Conservation (phyloP, 208 protist species). For the Trypanosoma caninum region DNA sequence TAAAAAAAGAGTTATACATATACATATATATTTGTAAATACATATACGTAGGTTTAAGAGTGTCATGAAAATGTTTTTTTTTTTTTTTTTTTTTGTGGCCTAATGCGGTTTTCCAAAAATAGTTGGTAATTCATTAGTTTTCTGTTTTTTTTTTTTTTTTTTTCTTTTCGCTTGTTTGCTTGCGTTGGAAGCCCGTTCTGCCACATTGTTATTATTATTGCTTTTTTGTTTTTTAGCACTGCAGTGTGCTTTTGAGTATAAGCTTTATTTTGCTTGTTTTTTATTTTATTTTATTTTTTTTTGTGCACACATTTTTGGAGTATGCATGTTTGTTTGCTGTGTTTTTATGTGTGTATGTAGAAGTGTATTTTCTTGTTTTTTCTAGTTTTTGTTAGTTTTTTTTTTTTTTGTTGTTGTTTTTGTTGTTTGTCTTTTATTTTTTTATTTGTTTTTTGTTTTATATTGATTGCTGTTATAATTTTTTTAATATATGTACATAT, state of each 20-base stretch:
- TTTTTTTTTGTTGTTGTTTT: too few species aligned
- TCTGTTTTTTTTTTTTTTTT: conserved; percentile 6
- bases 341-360: too few species aligned
- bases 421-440: too few species aligned
- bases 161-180: conserved; percentile 4
- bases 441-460: too few species aligned
- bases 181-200: not conserved
- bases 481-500: too few species aligned
- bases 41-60: not conserved
- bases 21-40: not conserved
- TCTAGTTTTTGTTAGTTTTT: too few species aligned
- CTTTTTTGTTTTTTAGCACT: not conserved
- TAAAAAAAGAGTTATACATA: not conserved
- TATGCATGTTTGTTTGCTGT: too few species aligned
- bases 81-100: conserved; percentile 5
- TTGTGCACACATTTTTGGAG: too few species aligned
- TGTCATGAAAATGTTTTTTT: conserved; percentile 11
- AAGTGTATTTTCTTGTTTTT: too few species aligned
- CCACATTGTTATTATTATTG: not conserved
- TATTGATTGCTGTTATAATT: too few species aligned
- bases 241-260: not conserved
- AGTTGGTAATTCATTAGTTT: too few species aligned
- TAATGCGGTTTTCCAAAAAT: not conserved
- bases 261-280: conserved; percentile 2
- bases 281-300: not conserved